Conservation (phyloP, 345 rosid species). For the Eucalyptus decipiens region DNA sequence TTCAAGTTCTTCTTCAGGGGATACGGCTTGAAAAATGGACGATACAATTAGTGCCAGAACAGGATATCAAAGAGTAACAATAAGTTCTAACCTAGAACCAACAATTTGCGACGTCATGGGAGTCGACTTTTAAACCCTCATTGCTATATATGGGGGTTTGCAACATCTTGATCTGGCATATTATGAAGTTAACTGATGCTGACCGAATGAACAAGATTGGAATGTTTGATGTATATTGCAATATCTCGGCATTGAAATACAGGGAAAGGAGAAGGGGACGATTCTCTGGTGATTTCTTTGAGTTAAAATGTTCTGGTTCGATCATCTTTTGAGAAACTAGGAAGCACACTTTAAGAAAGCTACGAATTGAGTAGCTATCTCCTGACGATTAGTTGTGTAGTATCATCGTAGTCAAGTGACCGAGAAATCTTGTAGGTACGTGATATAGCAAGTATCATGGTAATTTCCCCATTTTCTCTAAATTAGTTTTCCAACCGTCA, state of each 20-base stretch:
- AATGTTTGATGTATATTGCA: not conserved
- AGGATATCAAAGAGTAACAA: not conserved
- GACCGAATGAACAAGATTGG: not conserved
- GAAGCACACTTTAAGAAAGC: not conserved
- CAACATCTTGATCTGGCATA: not conserved
- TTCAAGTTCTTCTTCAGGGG: not conserved
- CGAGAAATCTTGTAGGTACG: not conserved
- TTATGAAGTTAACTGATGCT: not conserved
- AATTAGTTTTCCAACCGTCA: not conserved
- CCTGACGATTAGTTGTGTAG: not conserved
- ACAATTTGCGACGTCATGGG: not conserved
- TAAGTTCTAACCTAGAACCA: not conserved
- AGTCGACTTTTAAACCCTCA: not conserved
- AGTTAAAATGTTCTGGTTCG: not conserved
- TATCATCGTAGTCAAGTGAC: not conserved
- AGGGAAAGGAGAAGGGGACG: not conserved
- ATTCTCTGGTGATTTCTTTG: not conserved
- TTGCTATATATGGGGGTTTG: not conserved
- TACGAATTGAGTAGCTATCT: not conserved
- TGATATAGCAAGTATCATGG: not conserved
- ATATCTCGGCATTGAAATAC: not conserved
- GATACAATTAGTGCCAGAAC: not conserved
- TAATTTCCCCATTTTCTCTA: not conserved
- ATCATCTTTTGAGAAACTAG: not conserved
- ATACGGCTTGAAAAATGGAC: not conserved